Evolutionary conservation across 345 rosid genomes (phyloP).

Genomic region (Hypericum perforatum): DNA sequence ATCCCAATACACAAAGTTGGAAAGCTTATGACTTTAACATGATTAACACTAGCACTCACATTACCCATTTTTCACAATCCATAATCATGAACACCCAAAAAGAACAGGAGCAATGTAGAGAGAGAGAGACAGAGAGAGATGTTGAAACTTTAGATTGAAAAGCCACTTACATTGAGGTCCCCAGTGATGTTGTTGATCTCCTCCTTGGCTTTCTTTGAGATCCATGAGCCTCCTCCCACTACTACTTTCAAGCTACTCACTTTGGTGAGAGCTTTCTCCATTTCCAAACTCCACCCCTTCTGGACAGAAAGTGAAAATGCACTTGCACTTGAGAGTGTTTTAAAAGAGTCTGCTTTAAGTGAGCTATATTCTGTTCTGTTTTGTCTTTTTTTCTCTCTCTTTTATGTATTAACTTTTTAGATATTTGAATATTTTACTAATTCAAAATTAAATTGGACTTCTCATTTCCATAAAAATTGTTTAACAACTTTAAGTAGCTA

Average conservation of each 20-base stretch:
- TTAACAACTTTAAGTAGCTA: no score
- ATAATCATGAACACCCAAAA: neutral
- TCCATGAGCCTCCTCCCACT: slow-evolving; percentile 79
- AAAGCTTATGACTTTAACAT: no score
- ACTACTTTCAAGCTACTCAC: slow-evolving; percentile 78
- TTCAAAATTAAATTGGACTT: no score
- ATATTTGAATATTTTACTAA: no score
- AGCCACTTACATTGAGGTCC: slow-evolving; percentile 55
- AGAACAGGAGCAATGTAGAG: neutral
- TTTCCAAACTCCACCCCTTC: slow-evolving; percentile 11
- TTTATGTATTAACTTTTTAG: no score
- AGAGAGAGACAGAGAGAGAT: neutral
- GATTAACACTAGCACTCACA: no score
- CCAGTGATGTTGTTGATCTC: slow-evolving; percentile 76
- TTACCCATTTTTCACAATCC: no score
- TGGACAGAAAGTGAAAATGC: neutral
- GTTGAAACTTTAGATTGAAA: neutral
- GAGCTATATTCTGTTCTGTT: no score
- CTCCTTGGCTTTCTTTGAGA: slow-evolving; percentile 87
- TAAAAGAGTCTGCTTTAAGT: no score
- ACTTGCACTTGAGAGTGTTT: neutral
- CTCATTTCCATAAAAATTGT: no score
- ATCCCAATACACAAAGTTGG: no score
- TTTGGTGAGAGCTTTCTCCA: slow-evolving; percentile 91
- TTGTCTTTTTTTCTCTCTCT: no score